Evolutionary conservation across 768 basidiomycete species (phyloP).

Genomic region (Kwoniella bestiolae): DNA sequence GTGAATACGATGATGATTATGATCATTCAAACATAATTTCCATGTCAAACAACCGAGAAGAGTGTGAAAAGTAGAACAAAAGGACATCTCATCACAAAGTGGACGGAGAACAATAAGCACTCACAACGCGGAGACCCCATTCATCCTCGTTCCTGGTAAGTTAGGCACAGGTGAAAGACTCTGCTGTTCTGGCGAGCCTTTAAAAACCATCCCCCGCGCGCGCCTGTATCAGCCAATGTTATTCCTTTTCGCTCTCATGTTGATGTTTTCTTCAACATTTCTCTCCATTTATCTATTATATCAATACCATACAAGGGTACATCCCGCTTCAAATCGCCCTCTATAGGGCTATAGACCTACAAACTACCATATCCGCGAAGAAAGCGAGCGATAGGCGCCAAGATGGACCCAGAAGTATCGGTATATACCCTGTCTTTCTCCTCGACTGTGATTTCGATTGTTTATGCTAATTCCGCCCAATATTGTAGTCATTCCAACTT

Average conservation of each 20-base stretch:
- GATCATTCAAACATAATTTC: no score
- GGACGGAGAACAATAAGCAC: constrained; percentile 1
- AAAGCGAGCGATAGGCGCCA: constrained; percentile 5
- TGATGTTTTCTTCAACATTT: neutral
- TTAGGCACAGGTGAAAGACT: neutral
- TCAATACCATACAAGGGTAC: neutral
- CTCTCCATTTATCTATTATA: neutral
- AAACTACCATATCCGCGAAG: neutral
- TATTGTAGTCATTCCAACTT: constrained; percentile 27
- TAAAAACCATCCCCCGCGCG: neutral
- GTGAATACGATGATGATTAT: no score
- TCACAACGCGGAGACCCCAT: neutral
- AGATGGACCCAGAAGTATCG: constrained; percentile 21
- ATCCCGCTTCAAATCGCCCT: neutral
- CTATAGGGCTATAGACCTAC: neutral
- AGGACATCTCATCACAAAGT: neutral
- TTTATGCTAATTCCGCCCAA: neutral
- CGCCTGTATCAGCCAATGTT: constrained; percentile 12
- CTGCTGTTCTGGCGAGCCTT: neutral
- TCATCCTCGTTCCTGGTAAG: neutral
- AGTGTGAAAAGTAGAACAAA: constrained; percentile 15
- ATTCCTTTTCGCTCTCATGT: constrained; percentile 12
- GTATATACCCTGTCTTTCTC: constrained; percentile 15
- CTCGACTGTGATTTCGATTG: neutral
- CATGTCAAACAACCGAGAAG: no score